Evolutionary conservation across 2,329 filamentous ascomycete genomes (phyloP).

Genomic region (Ophidiomyces ophidiicola): DNA sequence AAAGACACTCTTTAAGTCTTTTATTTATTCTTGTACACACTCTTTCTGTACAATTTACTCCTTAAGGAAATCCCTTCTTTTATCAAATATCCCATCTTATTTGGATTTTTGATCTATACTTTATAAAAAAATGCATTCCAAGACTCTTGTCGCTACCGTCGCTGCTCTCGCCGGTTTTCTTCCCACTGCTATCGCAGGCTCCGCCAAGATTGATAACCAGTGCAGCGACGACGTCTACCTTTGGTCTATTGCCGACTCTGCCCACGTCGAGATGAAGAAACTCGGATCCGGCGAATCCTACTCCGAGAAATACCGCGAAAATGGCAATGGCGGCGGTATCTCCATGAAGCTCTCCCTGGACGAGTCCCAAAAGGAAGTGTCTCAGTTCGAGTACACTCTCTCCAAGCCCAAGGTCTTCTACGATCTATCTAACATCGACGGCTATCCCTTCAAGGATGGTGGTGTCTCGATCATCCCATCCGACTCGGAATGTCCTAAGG

Average conservation of each 20-base stretch:
- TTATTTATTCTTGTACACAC: conserved; percentile 10
- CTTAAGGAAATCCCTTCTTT: neutral
- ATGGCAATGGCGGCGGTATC: conserved; percentile 31
- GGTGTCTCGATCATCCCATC: conserved; percentile 28
- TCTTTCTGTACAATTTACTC: conserved; percentile 4
- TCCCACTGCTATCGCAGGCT: conserved; percentile 20
- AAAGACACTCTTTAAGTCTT: conserved; percentile 11
- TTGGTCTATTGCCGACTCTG: conserved; percentile 30
- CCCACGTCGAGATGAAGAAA: conserved; percentile 25
- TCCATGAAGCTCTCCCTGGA: conserved; percentile 32
- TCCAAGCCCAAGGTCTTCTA: conserved; percentile 25
- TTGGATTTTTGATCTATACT: conserved; percentile 2
- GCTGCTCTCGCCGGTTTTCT: conserved; percentile 24
- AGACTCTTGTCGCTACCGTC: conserved; percentile 24
- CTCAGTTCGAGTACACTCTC: conserved; percentile 34
- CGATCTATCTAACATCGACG: conserved; percentile 31
- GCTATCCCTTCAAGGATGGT: conserved; percentile 25
- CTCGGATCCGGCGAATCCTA: conserved; percentile 27
- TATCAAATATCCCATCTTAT: conserved; percentile 2
- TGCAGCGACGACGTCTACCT: conserved; percentile 28
- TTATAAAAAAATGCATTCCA: conserved; percentile 25
- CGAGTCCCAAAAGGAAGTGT: conserved; percentile 24
- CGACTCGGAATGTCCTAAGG: conserved; percentile 23
- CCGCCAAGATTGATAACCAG: conserved; percentile 30
- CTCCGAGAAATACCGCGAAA: conserved; percentile 25